Evolutionary conservation across 1,284 basidiomycete genomes (phyloP).

Genomic region (Trichosporon inkin): DNA sequence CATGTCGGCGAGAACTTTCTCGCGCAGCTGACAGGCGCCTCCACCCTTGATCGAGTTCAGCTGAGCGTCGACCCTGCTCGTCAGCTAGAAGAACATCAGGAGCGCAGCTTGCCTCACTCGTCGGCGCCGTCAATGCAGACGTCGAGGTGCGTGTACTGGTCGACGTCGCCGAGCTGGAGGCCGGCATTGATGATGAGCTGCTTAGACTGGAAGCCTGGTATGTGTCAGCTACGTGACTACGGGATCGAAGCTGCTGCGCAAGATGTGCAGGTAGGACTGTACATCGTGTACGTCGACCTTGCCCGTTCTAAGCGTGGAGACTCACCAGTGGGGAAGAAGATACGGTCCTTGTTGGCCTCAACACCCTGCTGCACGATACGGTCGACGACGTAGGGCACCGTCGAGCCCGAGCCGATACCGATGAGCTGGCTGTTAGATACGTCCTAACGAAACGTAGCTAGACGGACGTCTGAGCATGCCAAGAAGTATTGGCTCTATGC

Average conservation of each 20-base stretch:
- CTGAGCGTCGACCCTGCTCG: slow-evolving; percentile 69
- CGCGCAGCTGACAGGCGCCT: slow-evolving; percentile 91
- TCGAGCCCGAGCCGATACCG: slow-evolving; percentile 90
- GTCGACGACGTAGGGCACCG: slow-evolving; percentile 96
- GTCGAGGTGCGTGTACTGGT: slow-evolving; percentile 83
- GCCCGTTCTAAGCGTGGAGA: not conserved
- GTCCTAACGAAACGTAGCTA: not conserved
- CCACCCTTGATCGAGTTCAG: slow-evolving; percentile 98
- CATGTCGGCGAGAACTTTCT: slow-evolving; percentile 95
- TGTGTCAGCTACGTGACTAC: not conserved
- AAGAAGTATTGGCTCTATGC: not conserved
- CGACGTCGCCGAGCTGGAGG: slow-evolving; percentile 83
- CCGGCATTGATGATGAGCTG: slow-evolving; percentile 82
- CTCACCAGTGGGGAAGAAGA: slow-evolving; percentile 84
- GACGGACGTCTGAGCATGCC: not conserved
- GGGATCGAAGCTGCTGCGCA: not conserved
- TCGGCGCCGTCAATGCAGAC: slow-evolving; percentile 97
- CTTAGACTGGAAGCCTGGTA: slow-evolving; percentile 91
- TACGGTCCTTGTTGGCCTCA: slow-evolving; percentile 68
- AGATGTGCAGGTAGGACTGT: not conserved
- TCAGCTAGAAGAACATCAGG: not conserved
- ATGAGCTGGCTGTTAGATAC: slow-evolving; percentile 60
- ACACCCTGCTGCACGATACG: slow-evolving; percentile 81
- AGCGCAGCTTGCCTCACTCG: slow-evolving; percentile 60
- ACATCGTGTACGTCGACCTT: not conserved